Evolutionary conservation across 2,329 filamentous ascomycete species (phyloP).

Genomic region (Venturia effusa): DNA sequence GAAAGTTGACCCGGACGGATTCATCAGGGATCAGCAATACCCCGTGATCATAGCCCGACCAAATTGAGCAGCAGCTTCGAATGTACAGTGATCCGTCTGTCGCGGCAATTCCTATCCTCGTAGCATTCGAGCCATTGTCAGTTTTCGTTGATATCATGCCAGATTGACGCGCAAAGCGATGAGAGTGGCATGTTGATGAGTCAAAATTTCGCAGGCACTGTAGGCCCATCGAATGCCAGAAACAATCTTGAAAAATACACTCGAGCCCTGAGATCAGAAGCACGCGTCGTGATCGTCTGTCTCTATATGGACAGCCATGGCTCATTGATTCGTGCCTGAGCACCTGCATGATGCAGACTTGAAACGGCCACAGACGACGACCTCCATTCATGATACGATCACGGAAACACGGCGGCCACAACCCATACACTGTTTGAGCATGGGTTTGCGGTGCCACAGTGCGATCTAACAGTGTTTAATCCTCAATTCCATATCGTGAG

Average conservation of each 20-base stretch:
- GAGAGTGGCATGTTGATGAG: neutral
- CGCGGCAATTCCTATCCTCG: no score
- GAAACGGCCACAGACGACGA: neutral
- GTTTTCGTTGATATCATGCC: neutral
- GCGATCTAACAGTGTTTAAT: neutral
- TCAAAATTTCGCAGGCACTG: neutral
- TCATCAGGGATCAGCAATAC: no score
- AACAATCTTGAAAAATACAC: neutral
- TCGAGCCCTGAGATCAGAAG: neutral
- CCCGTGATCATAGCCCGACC: neutral
- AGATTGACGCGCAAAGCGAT: neutral
- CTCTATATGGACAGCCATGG: neutral
- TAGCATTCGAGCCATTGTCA: neutral
- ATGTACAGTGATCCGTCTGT: no score
- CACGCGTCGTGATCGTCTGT: neutral
- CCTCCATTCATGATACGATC: neutral
- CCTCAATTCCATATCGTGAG: neutral
- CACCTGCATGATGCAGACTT: neutral
- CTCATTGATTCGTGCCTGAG: neutral
- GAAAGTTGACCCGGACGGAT: neutral
- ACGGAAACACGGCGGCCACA: neutral
- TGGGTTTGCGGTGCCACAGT: neutral
- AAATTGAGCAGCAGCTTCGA: no score
- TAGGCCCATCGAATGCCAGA: neutral
- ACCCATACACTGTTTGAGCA: neutral